Evolutionary conservation across 202 grass and related monocot species (phyloP).

Genomic region (Musa balbisiana): DNA sequence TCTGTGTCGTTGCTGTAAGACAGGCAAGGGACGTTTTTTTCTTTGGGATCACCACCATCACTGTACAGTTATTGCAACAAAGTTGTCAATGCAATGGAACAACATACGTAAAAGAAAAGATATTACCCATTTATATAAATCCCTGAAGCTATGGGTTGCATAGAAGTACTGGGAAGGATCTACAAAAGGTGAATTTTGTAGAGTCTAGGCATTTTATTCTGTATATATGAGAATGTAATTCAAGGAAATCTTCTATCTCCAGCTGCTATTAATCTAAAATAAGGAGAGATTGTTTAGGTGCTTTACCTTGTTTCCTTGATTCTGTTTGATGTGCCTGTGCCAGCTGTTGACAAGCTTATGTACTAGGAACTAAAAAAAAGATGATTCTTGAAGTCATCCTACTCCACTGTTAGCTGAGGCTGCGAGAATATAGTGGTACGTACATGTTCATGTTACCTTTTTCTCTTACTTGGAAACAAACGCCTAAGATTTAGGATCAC

Average conservation of each 20-base stretch:
- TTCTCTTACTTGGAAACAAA: too few species aligned
- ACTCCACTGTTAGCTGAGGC: too few species aligned
- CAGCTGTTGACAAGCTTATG: too few species aligned
- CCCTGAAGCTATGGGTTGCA: slow-evolving; percentile 20
- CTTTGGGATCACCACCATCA: not conserved
- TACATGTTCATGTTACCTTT: too few species aligned
- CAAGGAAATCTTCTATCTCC: slow-evolving; percentile 34
- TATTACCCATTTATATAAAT: slow-evolving; percentile 6
- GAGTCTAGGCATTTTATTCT: slow-evolving; percentile 44
- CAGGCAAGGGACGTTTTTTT: not conserved
- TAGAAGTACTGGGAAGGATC: slow-evolving; percentile 35
- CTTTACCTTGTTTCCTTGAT: not conserved
- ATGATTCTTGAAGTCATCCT: too few species aligned
- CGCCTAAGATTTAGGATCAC: too few species aligned
- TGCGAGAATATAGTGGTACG: too few species aligned
- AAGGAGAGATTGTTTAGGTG: not conserved
- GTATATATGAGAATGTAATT: slow-evolving; percentile 75
- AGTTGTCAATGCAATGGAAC: slow-evolving; percentile 13
- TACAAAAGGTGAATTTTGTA: slow-evolving; percentile 71
- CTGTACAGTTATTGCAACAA: slow-evolving; percentile 10
- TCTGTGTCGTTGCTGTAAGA: not conserved
- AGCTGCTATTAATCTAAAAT: slow-evolving; percentile 18
- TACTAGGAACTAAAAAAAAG: too few species aligned
- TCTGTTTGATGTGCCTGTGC: not conserved
- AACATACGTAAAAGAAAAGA: slow-evolving; percentile 11